Base-by-base conservation (phyloP, 139 green algal genomes). In the Choricystis sp. region DNA sequence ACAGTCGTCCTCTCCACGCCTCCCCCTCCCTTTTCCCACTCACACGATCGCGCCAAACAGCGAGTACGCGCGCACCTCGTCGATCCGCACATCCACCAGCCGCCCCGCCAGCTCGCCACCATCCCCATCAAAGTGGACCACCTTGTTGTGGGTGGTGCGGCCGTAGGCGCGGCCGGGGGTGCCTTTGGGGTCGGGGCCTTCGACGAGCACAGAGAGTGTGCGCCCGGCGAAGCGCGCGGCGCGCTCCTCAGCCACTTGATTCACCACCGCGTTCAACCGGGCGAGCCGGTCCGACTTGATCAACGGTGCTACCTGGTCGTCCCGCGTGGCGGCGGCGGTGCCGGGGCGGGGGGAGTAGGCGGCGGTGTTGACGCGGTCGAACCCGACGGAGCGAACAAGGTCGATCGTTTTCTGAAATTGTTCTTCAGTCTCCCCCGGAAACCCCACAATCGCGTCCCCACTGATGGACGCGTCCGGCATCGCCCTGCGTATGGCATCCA, bases 331-430 rank as follows among this genome's bases (percentile, higher is more conserved):
- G 23, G 91, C 91, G 1, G 91, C 91, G 3, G 91, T 98, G 81
- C 90, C 92, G 24, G 91, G 91, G 1, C 91, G 81, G 1, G 83
- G 84, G 1, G 78, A 87, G 71, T 89, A 90, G 5, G 84, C 84
- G 1, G 84, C 84, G 19, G 91, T 98, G 84, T 96, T 96, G 65
- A 97, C 91, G 2, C 83, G 74, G 85, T 98, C 91, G 74, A 98
- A 96, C 30, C 83, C 83, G 2, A 96, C 75, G 69, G 92, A 82
- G 23, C 81, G 68, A 58, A 96, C 85, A 55, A 97, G 70, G 3
- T 48, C 56, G 67, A 94, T 75, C 19, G 90, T 97, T 29, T 72
- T 57, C 65, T 85, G 56, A 70, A 95, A 97, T 79, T 96, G 87
- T 79, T 97, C 90, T 79, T 97, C 90, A 5, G 84, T 96, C 80